These are phyloP conservation scores for Capronia epimyces DNA, from an alignment of 2,329 filamentous ascomycete genomes.

Conservation along the genomic window DNA sequence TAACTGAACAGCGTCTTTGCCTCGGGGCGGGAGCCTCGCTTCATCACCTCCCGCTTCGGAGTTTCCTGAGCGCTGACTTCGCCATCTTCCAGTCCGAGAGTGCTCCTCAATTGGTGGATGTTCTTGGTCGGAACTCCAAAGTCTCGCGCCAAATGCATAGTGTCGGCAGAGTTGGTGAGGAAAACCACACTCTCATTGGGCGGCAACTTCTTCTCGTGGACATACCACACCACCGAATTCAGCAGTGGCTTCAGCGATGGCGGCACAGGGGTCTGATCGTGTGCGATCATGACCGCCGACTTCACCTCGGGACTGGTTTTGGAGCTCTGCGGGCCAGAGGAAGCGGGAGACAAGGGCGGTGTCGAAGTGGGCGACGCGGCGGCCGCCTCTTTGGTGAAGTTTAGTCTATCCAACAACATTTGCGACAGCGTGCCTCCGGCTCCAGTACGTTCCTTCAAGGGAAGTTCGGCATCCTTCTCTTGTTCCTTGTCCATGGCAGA, in stretches of 20 bases:
- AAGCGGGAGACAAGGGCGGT: slow-evolving; percentile 40
- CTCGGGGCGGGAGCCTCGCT: slow-evolving; percentile 31
- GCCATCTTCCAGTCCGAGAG: slow-evolving; percentile 44
- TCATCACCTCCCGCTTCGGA: slow-evolving; percentile 38
- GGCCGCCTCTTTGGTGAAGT: slow-evolving; percentile 42
- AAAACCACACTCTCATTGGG: slow-evolving; percentile 38
- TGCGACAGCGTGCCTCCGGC: slow-evolving; percentile 40
- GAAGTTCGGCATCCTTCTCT: slow-evolving; percentile 18
- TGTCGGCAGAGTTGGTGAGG: slow-evolving; percentile 42
- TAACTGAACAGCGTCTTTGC: slow-evolving; percentile 44
- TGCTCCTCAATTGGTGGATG: slow-evolving; percentile 44
- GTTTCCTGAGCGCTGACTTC: slow-evolving; percentile 44
- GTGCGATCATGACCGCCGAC: slow-evolving; percentile 21
- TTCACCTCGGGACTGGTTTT: slow-evolving; percentile 42
- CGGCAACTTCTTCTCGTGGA: slow-evolving; percentile 34
- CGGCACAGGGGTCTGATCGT: slow-evolving; percentile 34
- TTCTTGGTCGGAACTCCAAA: slow-evolving; percentile 46
- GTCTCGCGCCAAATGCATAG: slow-evolving; percentile 42
- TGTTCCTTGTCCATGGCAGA: slow-evolving; percentile 10
- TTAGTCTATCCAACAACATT: slow-evolving; percentile 45
- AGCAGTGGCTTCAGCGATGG: slow-evolving; percentile 39
- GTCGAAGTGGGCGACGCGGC: slow-evolving; percentile 38
- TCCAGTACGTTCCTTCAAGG: slow-evolving; percentile 21
- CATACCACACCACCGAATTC: slow-evolving; percentile 43
- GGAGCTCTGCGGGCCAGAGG: slow-evolving; percentile 40